Conservation (phyloP, 306 rosid genomes). For the Pyrus communis region DNA sequence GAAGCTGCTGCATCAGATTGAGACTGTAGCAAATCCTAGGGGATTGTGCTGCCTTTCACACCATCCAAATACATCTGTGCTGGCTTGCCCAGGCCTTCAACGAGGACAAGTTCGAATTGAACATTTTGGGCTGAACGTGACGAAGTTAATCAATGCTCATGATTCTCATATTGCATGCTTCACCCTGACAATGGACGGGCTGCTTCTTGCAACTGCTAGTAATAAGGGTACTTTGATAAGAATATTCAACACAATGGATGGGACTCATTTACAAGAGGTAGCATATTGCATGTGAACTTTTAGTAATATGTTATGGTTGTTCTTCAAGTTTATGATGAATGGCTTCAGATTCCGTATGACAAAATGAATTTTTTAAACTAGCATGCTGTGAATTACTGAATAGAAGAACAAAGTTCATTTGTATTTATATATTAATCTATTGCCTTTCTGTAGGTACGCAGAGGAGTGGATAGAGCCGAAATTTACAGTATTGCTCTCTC, state of each 20-base stretch:
- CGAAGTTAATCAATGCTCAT: slow-evolving; percentile 68
- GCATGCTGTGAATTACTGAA: neutral
- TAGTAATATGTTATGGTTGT: slow-evolving; percentile 1
- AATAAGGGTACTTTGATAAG: slow-evolving; percentile 87
- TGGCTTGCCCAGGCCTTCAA: slow-evolving; percentile 81
- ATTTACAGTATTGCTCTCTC: slow-evolving; percentile 78
- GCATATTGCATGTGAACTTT: slow-evolving; percentile 14
- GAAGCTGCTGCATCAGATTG: slow-evolving; percentile 89
- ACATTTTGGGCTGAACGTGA: slow-evolving; percentile 79
- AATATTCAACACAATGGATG: slow-evolving; percentile 93
- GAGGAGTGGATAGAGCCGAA: slow-evolving; percentile 90
- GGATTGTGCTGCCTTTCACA: slow-evolving; percentile 87
- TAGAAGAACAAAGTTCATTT: neutral
- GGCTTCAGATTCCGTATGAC: neutral
- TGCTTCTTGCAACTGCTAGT: slow-evolving; percentile 97
- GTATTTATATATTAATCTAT: neutral
- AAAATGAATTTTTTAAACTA: neutral
- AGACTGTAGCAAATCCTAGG: slow-evolving; percentile 74
- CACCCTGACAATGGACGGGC: slow-evolving; percentile 82
- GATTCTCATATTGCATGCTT: slow-evolving; percentile 81
- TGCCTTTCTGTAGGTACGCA: slow-evolving; percentile 57
- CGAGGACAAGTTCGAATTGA: slow-evolving; percentile 80
- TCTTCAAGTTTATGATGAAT: slow-evolving; percentile 9
- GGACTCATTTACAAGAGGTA: slow-evolving; percentile 90
- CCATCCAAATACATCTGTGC: slow-evolving; percentile 65